A percentile compares a stretch with the other conserved stretches of the same genome.
These are phyloP conservation scores for Lonicera japonica DNA, from an alignment of 129 eudicot genomes.

Conservation along the genomic window DNA sequence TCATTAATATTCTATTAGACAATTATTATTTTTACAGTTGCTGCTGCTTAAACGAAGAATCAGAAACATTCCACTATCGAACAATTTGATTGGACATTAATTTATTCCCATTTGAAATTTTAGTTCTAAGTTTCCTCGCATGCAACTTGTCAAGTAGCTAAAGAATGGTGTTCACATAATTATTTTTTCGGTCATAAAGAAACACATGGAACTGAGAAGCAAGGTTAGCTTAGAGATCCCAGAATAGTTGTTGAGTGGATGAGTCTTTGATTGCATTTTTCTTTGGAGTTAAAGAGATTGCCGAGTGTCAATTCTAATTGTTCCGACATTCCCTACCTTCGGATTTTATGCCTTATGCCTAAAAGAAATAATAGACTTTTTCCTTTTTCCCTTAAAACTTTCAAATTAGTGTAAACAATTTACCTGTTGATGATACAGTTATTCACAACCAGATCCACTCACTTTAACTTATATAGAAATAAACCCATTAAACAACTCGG, in stretches of 20 bases:
- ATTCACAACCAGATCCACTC: slow-evolving; percentile 2
- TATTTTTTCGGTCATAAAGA: too few relatives aligned
- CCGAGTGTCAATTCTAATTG: not conserved
- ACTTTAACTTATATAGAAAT: not conserved
- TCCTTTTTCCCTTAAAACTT: not conserved
- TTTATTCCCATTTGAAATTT: too few relatives aligned
- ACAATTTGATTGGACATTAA: too few relatives aligned
- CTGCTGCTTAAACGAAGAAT: too few relatives aligned
- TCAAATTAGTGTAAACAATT: not conserved
- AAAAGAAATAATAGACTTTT: not conserved
- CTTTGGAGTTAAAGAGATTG: not conserved
- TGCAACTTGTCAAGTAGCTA: not conserved
- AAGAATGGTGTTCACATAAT: not conserved
- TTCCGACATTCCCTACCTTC: not conserved
- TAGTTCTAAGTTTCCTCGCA: not conserved
- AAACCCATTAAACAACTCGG: not conserved
- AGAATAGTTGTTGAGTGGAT: not conserved
- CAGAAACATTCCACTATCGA: too few relatives aligned
- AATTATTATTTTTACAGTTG: too few relatives aligned
- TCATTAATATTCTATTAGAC: not conserved
- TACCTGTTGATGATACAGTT: not conserved
- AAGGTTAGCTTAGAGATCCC: not conserved
- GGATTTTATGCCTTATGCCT: not conserved
- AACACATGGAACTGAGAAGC: too few relatives aligned
- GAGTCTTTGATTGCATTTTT: not conserved